Evolutionary conservation across 305 asterid genomes (phyloP), one percentile per base, ranked within the genome.

Genomic region (Fraxinus angustifolia): DNA sequence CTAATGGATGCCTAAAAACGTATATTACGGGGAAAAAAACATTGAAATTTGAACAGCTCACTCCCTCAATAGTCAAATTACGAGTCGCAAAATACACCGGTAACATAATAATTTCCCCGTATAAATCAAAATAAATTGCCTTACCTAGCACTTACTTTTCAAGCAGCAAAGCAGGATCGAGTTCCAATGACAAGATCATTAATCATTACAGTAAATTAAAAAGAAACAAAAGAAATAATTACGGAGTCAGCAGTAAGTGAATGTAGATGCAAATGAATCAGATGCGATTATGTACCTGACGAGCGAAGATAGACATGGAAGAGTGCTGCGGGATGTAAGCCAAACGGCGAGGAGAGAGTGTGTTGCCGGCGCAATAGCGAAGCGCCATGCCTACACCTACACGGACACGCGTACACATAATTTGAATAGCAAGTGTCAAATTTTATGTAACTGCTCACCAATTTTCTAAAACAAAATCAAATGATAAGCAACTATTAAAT

Each of bases 381-480:
- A 83, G 35, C 76, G 87, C 90, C 65, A 21, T 50, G 30, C 58
- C 21, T 82, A 71, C 82, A 79, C 86, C 84, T 33, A 76, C 78
- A 68, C 86, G 87, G 10, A 80, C 80, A 75, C 86, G 90, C 84
- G 86, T 75, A 86, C 78, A 76, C 81, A 83, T 84, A 87, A 77
- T 87, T 31, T 80, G 87, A 78, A 48, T 75, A 33, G 84, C 88
- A 58, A 77, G 84, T 78, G 92, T 79, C 81, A 11, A 11, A 14
- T 17, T 67, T 26, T 26, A 12, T 14, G 74, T 68, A 21, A 30
- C 74, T 30, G 19, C 38, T 10, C 35, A 17, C 73, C 73, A 67
- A 28, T 3, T 67, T 67, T 67, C 17, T 17, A 6, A 19, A 58
- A 11, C 36, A 1, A 28, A 28, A 12, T 23, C 7, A 10, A 67